Evolutionary conservation across 176 grass and related monocot genomes (phyloP).

Genomic region (Rhynchospora pubera): DNA sequence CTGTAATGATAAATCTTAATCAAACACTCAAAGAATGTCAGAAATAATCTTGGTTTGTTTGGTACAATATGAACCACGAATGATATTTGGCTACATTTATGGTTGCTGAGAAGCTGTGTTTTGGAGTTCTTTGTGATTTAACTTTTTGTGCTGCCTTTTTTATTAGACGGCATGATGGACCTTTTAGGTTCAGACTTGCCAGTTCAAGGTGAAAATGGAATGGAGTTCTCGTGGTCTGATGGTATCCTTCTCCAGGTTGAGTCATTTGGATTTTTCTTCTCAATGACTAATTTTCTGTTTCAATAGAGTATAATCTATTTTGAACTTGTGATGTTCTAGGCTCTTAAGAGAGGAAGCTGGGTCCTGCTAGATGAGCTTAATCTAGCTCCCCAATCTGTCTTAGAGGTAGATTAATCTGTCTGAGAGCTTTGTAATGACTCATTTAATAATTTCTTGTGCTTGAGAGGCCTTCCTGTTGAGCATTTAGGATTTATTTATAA

Average conservation of each 20-base stretch:
- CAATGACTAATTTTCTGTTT: background rate
- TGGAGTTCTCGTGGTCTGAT: constrained; percentile 95
- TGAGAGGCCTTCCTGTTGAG: background rate
- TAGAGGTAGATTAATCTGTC: constrained; percentile 31
- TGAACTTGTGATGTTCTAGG: constrained; percentile 29
- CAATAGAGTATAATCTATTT: background rate
- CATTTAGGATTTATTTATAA: background rate
- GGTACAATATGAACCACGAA: background rate
- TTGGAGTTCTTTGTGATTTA: background rate
- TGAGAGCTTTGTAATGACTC: background rate
- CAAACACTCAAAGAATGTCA: background rate
- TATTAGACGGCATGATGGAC: constrained; percentile 96
- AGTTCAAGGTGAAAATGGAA: constrained; percentile 52
- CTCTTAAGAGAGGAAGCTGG: constrained; percentile 90
- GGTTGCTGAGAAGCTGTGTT: background rate
- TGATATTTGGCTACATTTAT: background rate
- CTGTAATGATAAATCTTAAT: background rate
- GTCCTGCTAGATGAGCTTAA: constrained; percentile 98
- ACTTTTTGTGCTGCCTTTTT: background rate
- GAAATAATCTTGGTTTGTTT: background rate
- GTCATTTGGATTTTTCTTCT: constrained; percentile 10
- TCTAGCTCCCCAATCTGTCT: constrained; percentile 90
- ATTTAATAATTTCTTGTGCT: background rate
- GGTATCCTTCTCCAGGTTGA: constrained; percentile 83
- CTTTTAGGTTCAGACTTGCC: constrained; percentile 93